Evolutionary conservation across 192 early-diverging fungal genomes (phyloP).

Genomic region (Phlyctochytrium planicorne): DNA sequence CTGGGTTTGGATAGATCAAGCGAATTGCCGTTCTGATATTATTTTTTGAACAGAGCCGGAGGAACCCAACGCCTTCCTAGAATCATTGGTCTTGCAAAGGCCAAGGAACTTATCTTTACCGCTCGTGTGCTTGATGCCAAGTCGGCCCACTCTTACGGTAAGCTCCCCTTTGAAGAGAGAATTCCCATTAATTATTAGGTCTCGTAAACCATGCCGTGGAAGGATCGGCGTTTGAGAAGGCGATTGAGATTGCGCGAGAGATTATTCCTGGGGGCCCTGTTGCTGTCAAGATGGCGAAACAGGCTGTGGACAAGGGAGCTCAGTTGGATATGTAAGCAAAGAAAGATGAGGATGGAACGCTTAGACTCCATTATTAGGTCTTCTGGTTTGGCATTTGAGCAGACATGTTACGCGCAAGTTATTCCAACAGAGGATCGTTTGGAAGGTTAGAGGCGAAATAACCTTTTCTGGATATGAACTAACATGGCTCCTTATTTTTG

Average conservation of each 20-base stretch:
- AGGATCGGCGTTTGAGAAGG: slow-evolving; percentile 63
- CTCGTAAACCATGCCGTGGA: slow-evolving; percentile 79
- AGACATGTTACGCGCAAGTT: slow-evolving; percentile 91
- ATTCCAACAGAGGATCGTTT: slow-evolving; percentile 92
- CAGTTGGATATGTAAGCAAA: slow-evolving; percentile 70
- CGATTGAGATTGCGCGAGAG: slow-evolving; percentile 72
- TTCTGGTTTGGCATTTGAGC: slow-evolving; percentile 86
- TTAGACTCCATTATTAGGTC: slow-evolving; percentile 40
- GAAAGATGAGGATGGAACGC: neutral
- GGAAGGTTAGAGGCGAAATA: slow-evolving; percentile 66
- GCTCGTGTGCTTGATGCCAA: slow-evolving; percentile 64
- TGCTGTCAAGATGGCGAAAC: slow-evolving; percentile 88
- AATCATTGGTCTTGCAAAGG: slow-evolving; percentile 79
- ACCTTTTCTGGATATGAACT: neutral
- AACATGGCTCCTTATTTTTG: too few species aligned
- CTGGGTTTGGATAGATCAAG: slow-evolving; percentile 81
- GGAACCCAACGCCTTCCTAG: slow-evolving; percentile 90
- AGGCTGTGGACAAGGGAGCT: slow-evolving; percentile 79
- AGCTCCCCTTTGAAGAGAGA: too few species aligned
- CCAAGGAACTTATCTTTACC: slow-evolving; percentile 95
- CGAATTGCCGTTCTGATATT: neutral
- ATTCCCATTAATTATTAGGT: slow-evolving; percentile 42
- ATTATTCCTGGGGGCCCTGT: slow-evolving; percentile 79
- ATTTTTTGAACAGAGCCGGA: slow-evolving; percentile 65
- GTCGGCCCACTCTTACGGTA: slow-evolving; percentile 62